phyloP scores from a whole-genome alignment of 495 filamentous ascomycete species.

The Aspergillus olivimuriae region DNA sequence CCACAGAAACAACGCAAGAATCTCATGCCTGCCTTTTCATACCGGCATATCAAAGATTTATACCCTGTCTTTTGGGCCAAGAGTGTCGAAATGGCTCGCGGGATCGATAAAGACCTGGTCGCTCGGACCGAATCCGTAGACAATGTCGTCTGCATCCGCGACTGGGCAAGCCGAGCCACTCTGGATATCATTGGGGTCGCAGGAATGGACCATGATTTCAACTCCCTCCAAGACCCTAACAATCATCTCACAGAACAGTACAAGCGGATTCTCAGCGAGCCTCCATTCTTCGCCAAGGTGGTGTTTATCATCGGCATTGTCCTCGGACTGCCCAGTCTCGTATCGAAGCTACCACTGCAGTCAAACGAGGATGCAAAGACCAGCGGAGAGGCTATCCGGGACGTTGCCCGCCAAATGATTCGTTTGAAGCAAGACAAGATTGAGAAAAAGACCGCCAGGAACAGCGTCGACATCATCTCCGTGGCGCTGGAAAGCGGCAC shows the following conservation, averaged over 20 bases:
- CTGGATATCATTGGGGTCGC: conserved; percentile 87
- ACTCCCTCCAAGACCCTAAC: conserved; percentile 56
- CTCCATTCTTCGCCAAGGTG: conserved; percentile 15
- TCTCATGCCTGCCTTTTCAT: conserved; percentile 79
- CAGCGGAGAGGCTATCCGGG: conserved; percentile 53
- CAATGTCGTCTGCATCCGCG: conserved; percentile 48
- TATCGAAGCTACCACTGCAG: conserved; percentile 52
- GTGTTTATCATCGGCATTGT: conserved; percentile 40
- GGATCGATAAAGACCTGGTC: conserved; percentile 31
- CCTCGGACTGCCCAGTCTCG: conserved; percentile 22
- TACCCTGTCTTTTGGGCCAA: conserved; percentile 83
- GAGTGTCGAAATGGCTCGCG: conserved; percentile 40
- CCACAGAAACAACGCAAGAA: conserved; percentile 59
- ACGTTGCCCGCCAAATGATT: conserved; percentile 60
- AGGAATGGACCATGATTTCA: conserved; percentile 79
- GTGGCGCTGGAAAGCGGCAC: conserved; percentile 69
- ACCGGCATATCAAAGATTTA: conserved; percentile 78
- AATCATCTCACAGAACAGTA: conserved; percentile 63
- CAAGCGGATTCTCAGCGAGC: conserved; percentile 33
- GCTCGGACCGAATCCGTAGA: conserved; percentile 15
- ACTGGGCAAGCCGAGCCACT: conserved; percentile 65
- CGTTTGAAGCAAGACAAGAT: conserved; percentile 58
- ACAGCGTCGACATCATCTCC: conserved; percentile 72
- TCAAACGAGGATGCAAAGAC: conserved; percentile 56
- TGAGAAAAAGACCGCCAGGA: conserved; percentile 33